Evolutionary conservation across 108 stramenopile genomes (phyloP), one percentile per base, ranked within the genome.

Genomic region (Tribonema minus): DNA sequence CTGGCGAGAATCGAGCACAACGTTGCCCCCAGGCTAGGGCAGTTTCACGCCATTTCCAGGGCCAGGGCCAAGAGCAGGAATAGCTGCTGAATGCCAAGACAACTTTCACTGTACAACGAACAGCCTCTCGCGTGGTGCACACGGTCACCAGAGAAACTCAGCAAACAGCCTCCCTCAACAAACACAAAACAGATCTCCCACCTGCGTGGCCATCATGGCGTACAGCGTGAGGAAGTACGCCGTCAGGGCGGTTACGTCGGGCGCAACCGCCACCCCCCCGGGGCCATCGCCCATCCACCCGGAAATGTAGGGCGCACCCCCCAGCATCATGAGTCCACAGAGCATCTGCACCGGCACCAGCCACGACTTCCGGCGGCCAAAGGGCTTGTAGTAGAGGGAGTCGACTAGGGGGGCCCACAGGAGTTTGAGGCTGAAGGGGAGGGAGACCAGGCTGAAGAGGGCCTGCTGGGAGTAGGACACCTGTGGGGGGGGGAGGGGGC

Each of bases 391-490:
- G 82, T 91, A 99, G 32, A 92, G 68, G 20, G 96, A 92, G 87
- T 99, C 98, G 25, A 99, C 98, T 66, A 99, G 87, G 12, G 98
- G 98, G 39, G 98, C 97, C 97, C 97, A 98, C 3, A 98, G 86
- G 12, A 99, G 64, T 82, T 99, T 99, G 63, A 99, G 85, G 2
- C 92, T 92, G 88, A 98, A 99, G 0, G 98, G 98, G 90, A 95
- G 92, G 23, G 89, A 86, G 64, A 94, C 98, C 25, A 96, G 82
- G 32, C 91, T 90, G 83, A 99, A 98, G 33, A 97, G 88, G 1
- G 95, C 96, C 86, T 98, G 96, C 71, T 94, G 91, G 61, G 92
- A 91, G 79, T 95, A 98, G 7, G 93, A 91, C 15, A 88, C 87
- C 83, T 85, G 74, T 0, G 30, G 46, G 32, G 27, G 26, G 61